phyloP scores from a whole-genome alignment of 2,329 filamentous ascomycete species.

The Ceratocystis cacaofunesta region DNA sequence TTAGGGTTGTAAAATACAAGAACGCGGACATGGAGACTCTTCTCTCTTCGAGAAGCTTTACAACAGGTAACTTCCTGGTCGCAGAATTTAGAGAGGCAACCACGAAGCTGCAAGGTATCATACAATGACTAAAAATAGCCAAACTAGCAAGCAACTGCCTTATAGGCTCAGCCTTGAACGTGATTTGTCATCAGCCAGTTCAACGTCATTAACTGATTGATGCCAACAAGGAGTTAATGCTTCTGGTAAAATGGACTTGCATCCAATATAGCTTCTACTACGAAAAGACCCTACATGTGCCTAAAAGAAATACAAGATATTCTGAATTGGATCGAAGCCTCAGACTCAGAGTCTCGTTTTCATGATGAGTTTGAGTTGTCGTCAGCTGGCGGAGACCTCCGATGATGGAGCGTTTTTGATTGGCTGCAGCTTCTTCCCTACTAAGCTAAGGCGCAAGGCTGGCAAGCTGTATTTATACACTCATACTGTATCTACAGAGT shows the following conservation, averaged over 20 bases:
- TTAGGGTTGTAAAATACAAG: neutral
- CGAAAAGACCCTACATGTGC: too few species aligned
- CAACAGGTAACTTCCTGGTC: neutral
- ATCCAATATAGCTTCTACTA: too few species aligned
- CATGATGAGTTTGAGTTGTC: neutral
- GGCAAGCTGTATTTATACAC: neutral
- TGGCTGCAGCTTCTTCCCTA: slow-evolving; percentile 31
- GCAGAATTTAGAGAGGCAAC: too few species aligned
- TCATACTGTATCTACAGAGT: neutral
- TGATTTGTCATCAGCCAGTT: neutral
- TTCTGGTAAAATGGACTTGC: too few species aligned
- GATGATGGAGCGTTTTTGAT: slow-evolving; percentile 49
- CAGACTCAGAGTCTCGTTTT: too few species aligned
- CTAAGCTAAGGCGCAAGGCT: neutral
- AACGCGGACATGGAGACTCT: neutral
- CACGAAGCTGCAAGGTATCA: too few species aligned
- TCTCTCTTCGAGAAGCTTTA: neutral
- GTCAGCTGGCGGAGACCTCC: neutral
- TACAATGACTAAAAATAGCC: neutral
- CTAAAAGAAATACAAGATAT: too few species aligned
- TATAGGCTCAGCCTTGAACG: neutral
- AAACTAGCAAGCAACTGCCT: neutral
- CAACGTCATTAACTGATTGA: neutral
- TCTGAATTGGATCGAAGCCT: too few species aligned
- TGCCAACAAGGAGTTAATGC: too few species aligned